Base-by-base conservation (phyloP, 805 yeast genomes). In the Candida xiaguanensis region DNA sequence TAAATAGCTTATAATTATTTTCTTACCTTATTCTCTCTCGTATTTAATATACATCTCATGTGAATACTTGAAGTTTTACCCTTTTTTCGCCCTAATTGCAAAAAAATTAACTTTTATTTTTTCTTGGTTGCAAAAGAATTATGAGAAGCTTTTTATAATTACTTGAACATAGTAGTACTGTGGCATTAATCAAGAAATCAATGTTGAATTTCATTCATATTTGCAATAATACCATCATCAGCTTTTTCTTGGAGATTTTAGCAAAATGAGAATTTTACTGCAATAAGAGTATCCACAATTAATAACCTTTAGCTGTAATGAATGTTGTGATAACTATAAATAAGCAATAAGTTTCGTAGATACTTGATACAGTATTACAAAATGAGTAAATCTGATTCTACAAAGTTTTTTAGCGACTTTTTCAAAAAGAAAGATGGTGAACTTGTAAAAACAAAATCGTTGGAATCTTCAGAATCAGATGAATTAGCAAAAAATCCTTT, bases 1-100 rank as follows among this genome's bases (percentile, higher is more conserved):
- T 36, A 34, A 41, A 41, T 13, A 41, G 36, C 13, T 26, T 41
- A 13, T 20, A 20, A 20, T 20, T 20, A 20, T 20, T 20, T 20
- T 20, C 9, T 20, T n/a, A n/a, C n/a, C n/a, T n/a, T n/a, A n/a
- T n/a, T n/a, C 9, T 28, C 9, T 15, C 9, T 28, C 8, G 9
- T 28, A 28, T 28, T 9, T 16, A 15, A 28, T 20, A 20, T 20
- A 20, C 9, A 20, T 7, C 24, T 7, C 24, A 20, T 20, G 24
- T 20, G 24, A 7, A 7, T 20, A 20, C 9, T 20, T 20, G 6
- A 7, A 20, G 6, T 20, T 20, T 20, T 20, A 20, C 9, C 24
- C 9, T 20, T 20, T 20, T 20, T 20, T 20, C n/a, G n/a, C n/a
- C n/a, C n/a, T n/a, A n/a, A n/a, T n/a, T n/a, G n/a, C n/a, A n/a